Base-by-base conservation (phyloP, 2,329 filamentous ascomycete species). In the Fonsecaea erecta region DNA sequence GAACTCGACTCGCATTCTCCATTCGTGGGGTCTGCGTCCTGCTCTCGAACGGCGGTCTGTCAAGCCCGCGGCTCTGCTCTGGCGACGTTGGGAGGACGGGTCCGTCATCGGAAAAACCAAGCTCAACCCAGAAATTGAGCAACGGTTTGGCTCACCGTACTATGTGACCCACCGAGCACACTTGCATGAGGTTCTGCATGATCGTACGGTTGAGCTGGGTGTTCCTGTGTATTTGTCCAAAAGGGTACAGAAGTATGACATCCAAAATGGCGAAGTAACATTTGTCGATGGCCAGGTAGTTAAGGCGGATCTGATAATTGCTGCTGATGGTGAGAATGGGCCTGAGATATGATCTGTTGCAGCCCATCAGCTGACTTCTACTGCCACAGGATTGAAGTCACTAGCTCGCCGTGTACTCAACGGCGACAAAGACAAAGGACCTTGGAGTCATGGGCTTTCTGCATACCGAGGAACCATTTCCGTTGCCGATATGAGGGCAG, bases 1-100 rank as follows among this genome's bases (percentile, higher is more conserved):
- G 1, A 75, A 75, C 55, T 72, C 72, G 1, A 68, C 64, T 14
- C 69, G 69, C 18, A 69, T 74, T 32, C 63, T 74, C 21, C 60
- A 62, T 24, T 60, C 60, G 7, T 71, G 71, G 70, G 72, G 63
- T 4, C 73, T 71, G 35, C 43, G 72, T 21, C 6, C 18, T 30
- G 24, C 59, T 18, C 34, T 62, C 18, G 14, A 35, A 16, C 24
- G 34, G 16, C n/a, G 24, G 11, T 35, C 59, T 21, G 59, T 54
- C 16, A 54, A 37, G 51, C 59, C 59, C 7, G 24, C 18, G 3
- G 51, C 26, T 1, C 28, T 54, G 9, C n/a, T 37, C 18, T 62
- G 59, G 59, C 30, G 51, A 28, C 46, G 59, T 14, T 62, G 59
- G 59, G 18, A 62, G 26, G 51, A 62, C 28, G 59, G 59, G 6